phyloP scores from a whole-genome alignment of 202 grass and related monocot species.

The Brachypodium distachyon region DNA sequence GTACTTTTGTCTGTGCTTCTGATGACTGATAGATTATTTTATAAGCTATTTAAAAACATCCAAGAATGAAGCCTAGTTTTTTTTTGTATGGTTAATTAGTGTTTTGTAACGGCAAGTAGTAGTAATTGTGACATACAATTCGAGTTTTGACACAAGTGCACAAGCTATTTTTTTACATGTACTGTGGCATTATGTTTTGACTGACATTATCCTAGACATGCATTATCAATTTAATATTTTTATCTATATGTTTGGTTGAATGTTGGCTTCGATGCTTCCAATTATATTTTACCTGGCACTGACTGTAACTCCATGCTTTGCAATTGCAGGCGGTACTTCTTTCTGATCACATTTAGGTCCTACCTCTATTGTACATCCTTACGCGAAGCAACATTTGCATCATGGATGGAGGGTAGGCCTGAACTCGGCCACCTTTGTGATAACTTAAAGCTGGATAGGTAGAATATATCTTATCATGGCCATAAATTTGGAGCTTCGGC shows the following conservation, averaged over 20 bases:
- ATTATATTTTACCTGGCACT: background rate
- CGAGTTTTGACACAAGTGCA: background rate
- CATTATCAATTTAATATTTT: background rate
- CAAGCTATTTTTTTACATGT: background rate
- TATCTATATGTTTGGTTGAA: background rate
- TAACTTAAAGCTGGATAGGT: constrained; percentile 85
- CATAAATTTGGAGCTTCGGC: background rate
- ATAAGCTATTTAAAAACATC: background rate
- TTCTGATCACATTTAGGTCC: constrained; percentile 84
- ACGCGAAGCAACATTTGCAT: constrained; percentile 51
- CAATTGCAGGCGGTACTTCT: constrained; percentile 85
- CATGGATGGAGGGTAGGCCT: constrained; percentile 89
- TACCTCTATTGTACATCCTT: constrained; percentile 65
- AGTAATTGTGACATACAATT: background rate
- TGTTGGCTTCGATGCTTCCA: background rate
- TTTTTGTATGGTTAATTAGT: too few species aligned
- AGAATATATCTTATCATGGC: constrained; percentile 10
- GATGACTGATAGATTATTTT: background rate
- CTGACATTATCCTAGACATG: background rate
- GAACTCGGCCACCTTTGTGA: constrained; percentile 94
- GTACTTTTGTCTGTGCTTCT: background rate
- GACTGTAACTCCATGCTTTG: background rate
- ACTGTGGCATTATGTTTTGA: background rate
- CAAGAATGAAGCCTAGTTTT: too few species aligned
- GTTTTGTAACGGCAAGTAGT: background rate